phyloP scores from a whole-genome alignment of 495 filamentous ascomycete genomes.

The Podospora appendiculata region DNA sequence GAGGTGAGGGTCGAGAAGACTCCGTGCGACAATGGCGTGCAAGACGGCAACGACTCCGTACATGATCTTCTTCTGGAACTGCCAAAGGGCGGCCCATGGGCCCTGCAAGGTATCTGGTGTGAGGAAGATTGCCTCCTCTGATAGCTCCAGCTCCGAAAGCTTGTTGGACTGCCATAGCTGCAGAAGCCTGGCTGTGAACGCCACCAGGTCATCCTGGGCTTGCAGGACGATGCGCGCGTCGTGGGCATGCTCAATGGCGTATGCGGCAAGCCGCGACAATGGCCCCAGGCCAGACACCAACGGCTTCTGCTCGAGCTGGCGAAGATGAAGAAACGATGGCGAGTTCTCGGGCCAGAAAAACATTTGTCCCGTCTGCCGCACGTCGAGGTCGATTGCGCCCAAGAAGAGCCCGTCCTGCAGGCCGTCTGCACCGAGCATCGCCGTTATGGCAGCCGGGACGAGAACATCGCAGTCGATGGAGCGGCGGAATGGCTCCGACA shows the following conservation, averaged over 20 bases:
- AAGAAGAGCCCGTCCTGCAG: conserved; percentile 80
- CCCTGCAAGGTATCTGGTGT: conserved; percentile 58
- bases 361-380: conserved; percentile 55
- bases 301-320: conserved; percentile 55
- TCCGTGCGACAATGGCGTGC: conserved; percentile 62
- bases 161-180: conserved; percentile 82
- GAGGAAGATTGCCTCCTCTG: conserved; percentile 64
- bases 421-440: conserved; percentile 62
- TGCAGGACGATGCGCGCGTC: conserved; percentile 54
- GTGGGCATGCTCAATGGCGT: conserved; percentile 58
- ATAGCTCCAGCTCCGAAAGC: conserved; percentile 71
- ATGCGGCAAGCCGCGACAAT: conserved; percentile 66
- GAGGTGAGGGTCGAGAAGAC: conserved; percentile 36
- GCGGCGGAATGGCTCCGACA: conserved; percentile 51
- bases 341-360: conserved; percentile 66
- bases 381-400: conserved; percentile 65
- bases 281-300: conserved; percentile 71
- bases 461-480: conserved; percentile 67
- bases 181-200: conserved; percentile 62
- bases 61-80: conserved; percentile 68
- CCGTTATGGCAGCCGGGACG: conserved; percentile 59
- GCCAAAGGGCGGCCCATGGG: conserved; percentile 76
- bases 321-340: conserved; percentile 48
- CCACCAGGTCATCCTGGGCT: conserved; percentile 61
- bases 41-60: conserved; percentile 74